phyloP scores from a whole-genome alignment of 1,139 yeast genomes.

The Yamadazyma blattariae region DNA sequence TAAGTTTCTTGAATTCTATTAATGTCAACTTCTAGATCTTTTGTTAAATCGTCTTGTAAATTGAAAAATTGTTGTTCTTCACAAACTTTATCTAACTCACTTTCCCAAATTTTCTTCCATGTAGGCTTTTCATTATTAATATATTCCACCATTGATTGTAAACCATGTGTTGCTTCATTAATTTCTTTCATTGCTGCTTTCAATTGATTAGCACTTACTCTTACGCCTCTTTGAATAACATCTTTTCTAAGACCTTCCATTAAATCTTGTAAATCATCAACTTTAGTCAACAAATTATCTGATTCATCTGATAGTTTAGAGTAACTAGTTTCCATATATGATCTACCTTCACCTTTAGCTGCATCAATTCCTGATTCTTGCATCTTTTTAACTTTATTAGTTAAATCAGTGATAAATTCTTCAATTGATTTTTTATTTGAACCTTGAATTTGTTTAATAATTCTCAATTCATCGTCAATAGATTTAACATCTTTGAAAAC shows the following conservation, averaged over 20 bases:
- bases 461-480: constrained; percentile 57
- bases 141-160: constrained; percentile 56
- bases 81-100: constrained; percentile 83
- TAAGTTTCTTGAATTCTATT: constrained; percentile 79
- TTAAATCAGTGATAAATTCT: constrained; percentile 41
- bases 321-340: constrained; percentile 79
- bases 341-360: constrained; percentile 50
- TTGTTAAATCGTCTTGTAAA: constrained; percentile 81
- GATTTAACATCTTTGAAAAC: constrained; percentile 7
- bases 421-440: constrained; percentile 43
- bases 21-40: constrained; percentile 78
- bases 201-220: constrained; percentile 74
- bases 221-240: constrained; percentile 88
- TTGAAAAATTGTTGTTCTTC: constrained; percentile 93
- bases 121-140: constrained; percentile 71
- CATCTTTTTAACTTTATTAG: constrained; percentile 49
- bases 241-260: constrained; percentile 89
- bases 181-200: constrained; percentile 67
- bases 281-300: constrained; percentile 68
- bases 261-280: constrained; percentile 88
- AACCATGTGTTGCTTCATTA: constrained; percentile 48
- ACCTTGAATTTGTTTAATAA: constrained; percentile 58
- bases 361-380: constrained; percentile 40
- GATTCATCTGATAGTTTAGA: constrained; percentile 72
- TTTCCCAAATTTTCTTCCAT: constrained; percentile 93